phyloP scores from a whole-genome alignment of 2,329 filamentous ascomycete species.

The Hypoxylon sp. region DNA sequence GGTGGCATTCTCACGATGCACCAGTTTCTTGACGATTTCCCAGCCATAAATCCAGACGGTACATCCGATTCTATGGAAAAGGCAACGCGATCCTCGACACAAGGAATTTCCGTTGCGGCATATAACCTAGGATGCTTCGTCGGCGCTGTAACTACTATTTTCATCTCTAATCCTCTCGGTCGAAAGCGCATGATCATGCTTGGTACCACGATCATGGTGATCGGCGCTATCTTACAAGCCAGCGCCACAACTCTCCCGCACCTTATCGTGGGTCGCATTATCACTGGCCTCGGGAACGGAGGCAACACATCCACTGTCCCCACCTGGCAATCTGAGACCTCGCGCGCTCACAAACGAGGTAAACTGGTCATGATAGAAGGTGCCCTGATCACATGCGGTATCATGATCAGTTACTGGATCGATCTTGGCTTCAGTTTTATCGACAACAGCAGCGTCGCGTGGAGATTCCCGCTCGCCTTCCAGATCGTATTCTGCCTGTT shows the following conservation, averaged over 20 bases:
- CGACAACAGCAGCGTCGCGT: conserved; percentile 62
- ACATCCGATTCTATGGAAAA: conserved; percentile 52
- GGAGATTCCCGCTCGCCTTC: conserved; percentile 74
- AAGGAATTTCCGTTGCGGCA: conserved; percentile 68
- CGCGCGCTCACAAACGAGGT: conserved; percentile 70
- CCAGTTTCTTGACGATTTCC: conserved; percentile 70
- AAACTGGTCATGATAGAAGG: conserved; percentile 74
- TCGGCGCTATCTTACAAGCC: conserved; percentile 65
- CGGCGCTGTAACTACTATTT: conserved; percentile 63
- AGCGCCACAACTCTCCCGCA: conserved; percentile 64
- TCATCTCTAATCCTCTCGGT: conserved; percentile 70
- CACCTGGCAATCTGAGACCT: conserved; percentile 74
- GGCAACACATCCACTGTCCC: conserved; percentile 65
- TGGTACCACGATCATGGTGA: conserved; percentile 70
- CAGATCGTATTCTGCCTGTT: conserved; percentile 72
- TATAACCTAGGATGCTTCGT: conserved; percentile 74
- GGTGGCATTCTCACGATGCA: conserved; percentile 80
- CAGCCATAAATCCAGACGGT: conserved; percentile 65
- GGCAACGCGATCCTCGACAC: conserved; percentile 65
- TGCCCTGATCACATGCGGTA: conserved; percentile 70
- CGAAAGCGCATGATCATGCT: conserved; percentile 70
- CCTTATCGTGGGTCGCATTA: conserved; percentile 69
- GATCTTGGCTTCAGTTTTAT: conserved; percentile 71
- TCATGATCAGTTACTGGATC: conserved; percentile 73
- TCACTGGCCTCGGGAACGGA: conserved; percentile 62